Conservation (phyloP, 2,329 filamentous ascomycete genomes). For the Cordyceps cateniannulata region DNA sequence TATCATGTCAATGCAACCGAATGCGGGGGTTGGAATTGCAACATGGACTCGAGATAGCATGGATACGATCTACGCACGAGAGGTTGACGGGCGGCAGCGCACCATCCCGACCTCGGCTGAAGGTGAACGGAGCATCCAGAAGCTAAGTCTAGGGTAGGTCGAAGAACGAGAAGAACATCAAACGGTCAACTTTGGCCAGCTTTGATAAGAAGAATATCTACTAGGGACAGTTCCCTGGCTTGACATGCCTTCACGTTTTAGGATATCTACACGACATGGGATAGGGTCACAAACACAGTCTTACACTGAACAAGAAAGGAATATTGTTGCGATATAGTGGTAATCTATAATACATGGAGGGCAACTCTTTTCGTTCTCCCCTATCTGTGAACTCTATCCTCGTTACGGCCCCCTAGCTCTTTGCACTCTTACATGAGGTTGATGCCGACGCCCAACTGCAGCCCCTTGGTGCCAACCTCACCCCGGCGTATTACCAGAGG, state of each 20-base stretch:
- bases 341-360: neutral
- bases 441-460: conserved; percentile 94
- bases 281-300: neutral
- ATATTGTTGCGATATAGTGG: neutral
- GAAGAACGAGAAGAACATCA: too few relatives aligned
- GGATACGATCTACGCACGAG: too few relatives aligned
- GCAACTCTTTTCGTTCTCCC: neutral
- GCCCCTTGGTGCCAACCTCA: conserved; percentile 82
- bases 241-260: neutral
- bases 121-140: too few relatives aligned
- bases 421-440: conserved; percentile 69
- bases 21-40: too few relatives aligned
- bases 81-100: too few relatives aligned
- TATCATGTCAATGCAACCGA: too few relatives aligned
- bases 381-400: neutral
- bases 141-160: too few relatives aligned
- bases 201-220: too few relatives aligned
- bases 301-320: neutral
- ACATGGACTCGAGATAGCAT: too few relatives aligned
- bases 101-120: too few relatives aligned
- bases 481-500: conserved; percentile 75
- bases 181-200: too few relatives aligned
- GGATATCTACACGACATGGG: neutral
- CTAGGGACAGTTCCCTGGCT: too few relatives aligned
- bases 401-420: neutral